Evolutionary conservation across 768 basidiomycete genomes (phyloP), one percentile per base, ranked within the genome.

Genomic region (Lactarius evosmus): DNA sequence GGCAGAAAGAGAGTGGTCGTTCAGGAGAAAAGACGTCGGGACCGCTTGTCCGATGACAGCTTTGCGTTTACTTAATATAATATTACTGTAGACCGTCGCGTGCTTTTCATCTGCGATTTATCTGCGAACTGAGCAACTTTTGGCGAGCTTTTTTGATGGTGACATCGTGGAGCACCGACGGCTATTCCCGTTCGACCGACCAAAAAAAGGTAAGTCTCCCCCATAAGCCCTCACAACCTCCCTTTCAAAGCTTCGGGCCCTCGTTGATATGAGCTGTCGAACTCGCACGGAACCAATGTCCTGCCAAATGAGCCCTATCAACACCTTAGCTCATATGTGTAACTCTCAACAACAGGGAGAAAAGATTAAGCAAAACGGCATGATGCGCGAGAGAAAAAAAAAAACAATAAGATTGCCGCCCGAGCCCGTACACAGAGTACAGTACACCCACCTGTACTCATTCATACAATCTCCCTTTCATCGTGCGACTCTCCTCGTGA

Each of bases 61-160:
- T 12, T 38, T 57, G 61, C 36, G 52, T 63, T 63, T 58, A 53
- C 14, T 58, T 52, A 63, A 63, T 59, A 2, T 11, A 14, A 16
- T 6, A 38, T n/a, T n/a, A n/a, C n/a, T n/a, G n/a, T 2, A 36
- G 14, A 14, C 8, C 36, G 11, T 14, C 40, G 19, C 2, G 40
- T 7, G 5, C n/a, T 51, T 55, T 52, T 50, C 27, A 63, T 63
- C 51, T 17, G n/a, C 62, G 62, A 25, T 52, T 40, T 63, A 63
- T 63, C 62, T 52, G 52, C 56, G 62, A 58, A 41, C 6, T 46
- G 46, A 44, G 11, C n/a, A 29, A 12, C 8, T 7, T 16, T 25
- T 51, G 17, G 8, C 40, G 27, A 34, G 25, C 11, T 17, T 29
- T 27, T 40, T 32, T 17, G 36, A 14, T 25, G 44, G 36, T 16